phyloP scores from a whole-genome alignment of 1,284 basidiomycete species.

The Stygiomarasmius scandens region DNA sequence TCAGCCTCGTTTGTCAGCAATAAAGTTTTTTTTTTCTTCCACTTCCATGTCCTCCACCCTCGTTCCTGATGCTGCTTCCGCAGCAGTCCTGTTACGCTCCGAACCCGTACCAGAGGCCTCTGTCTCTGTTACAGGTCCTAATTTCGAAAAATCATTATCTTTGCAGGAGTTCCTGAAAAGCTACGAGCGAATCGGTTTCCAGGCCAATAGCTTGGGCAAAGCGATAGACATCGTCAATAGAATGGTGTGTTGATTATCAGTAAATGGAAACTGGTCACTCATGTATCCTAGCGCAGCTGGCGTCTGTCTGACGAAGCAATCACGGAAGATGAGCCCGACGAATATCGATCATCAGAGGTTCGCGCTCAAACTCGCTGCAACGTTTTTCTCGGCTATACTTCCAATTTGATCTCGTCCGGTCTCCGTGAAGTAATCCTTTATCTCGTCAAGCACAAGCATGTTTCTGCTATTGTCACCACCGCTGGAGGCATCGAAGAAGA shows the following conservation, averaged over 20 bases:
- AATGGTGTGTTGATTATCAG: slow-evolving; percentile 62
- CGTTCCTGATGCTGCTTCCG: slow-evolving; percentile 62
- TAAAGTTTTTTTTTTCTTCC: neutral
- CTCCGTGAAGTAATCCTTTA: slow-evolving; percentile 92
- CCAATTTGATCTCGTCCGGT: slow-evolving; percentile 97
- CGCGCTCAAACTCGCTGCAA: slow-evolving; percentile 77
- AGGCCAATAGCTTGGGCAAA: slow-evolving; percentile 87
- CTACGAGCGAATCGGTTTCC: slow-evolving; percentile 94
- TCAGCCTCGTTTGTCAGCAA: neutral
- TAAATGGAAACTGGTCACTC: slow-evolving; percentile 11
- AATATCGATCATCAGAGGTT: slow-evolving; percentile 58
- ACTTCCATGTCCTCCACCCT: slow-evolving; percentile 25
- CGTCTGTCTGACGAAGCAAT: slow-evolving; percentile 81
- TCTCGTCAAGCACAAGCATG: slow-evolving; percentile 92
- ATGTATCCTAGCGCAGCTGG: slow-evolving; percentile 67
- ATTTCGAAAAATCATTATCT: slow-evolving; percentile 76
- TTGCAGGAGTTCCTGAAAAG: slow-evolving; percentile 75
- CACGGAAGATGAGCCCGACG: slow-evolving; percentile 66
- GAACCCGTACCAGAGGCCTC: slow-evolving; percentile 76
- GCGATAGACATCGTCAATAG: slow-evolving; percentile 90
- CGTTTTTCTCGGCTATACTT: slow-evolving; percentile 97
- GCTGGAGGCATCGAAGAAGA: slow-evolving; percentile 99
- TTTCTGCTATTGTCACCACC: slow-evolving; percentile 92
- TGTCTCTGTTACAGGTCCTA: slow-evolving; percentile 83
- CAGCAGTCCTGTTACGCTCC: slow-evolving; percentile 79